These are phyloP conservation scores for Fomitopsis betulina DNA, from an alignment of 1,284 basidiomycete species.

Conservation along the genomic window DNA sequence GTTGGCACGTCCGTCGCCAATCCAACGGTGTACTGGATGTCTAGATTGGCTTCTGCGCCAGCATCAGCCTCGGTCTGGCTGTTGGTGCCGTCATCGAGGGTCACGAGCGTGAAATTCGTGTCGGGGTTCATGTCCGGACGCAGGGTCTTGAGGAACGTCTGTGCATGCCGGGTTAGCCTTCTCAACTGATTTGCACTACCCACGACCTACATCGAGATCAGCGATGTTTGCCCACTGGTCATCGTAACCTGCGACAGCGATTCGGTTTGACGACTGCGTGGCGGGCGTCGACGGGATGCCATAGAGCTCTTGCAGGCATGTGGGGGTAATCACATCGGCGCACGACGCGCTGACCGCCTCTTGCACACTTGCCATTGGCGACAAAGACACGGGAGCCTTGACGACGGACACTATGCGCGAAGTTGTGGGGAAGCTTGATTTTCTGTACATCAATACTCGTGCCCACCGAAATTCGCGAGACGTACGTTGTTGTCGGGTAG, in stretches of 20 bases:
- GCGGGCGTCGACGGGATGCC: slow-evolving; percentile 44
- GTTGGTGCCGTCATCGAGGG: slow-evolving; percentile 32
- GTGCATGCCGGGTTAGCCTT: neutral
- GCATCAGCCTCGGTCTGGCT: slow-evolving; percentile 13
- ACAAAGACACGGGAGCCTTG: neutral
- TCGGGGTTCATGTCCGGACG: slow-evolving; percentile 40
- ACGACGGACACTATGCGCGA: neutral
- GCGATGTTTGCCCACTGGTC: slow-evolving; percentile 46
- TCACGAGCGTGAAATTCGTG: slow-evolving; percentile 6
- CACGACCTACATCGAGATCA: slow-evolving; percentile 36
- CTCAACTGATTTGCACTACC: neutral
- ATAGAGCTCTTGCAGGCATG: slow-evolving; percentile 51
- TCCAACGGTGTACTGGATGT: slow-evolving; percentile 59
- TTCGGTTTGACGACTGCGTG: slow-evolving; percentile 38
- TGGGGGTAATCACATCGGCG: slow-evolving; percentile 40
- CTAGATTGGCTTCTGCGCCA: slow-evolving; percentile 34
- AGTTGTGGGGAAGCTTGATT: neutral
- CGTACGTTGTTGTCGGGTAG: slow-evolving; percentile 31
- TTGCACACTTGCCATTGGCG: neutral
- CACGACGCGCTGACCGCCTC: slow-evolving; percentile 7
- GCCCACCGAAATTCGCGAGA: slow-evolving; percentile 3
- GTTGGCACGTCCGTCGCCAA: slow-evolving; percentile 46
- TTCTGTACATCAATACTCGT: neutral
- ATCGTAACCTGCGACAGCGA: slow-evolving; percentile 55
- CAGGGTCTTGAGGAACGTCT: slow-evolving; percentile 48